Conservation (phyloP, 177 flowering plant species). For the Vitis hybrid region DNA sequence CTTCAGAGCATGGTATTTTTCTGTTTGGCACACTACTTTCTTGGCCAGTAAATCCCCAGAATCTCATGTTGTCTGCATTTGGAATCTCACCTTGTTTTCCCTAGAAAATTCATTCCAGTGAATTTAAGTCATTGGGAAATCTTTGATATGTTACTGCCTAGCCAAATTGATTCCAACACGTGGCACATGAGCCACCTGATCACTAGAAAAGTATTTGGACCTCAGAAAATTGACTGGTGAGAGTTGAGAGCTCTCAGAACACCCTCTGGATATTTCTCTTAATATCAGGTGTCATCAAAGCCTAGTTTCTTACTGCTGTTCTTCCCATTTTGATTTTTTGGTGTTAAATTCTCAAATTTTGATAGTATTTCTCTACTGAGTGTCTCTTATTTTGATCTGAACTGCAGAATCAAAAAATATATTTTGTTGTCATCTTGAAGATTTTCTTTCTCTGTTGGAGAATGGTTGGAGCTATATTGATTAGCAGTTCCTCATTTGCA, state of each 20-base stretch:
- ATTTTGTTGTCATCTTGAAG: too few species aligned
- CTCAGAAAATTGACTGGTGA: slow-evolving; percentile 2
- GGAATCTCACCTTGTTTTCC: neutral
- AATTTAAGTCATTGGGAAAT: neutral
- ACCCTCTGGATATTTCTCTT: neutral
- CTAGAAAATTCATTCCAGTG: neutral
- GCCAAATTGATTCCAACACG: neutral
- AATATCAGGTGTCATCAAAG: neutral
- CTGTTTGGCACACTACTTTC: neutral
- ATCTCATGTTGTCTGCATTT: neutral
- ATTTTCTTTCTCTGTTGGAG: too few species aligned
- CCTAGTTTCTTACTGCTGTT: neutral
- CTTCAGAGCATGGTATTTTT: neutral
- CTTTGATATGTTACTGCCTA: neutral
- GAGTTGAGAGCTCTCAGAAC: neutral
- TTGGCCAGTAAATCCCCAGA: neutral
- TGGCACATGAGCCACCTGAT: neutral
- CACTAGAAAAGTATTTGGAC: neutral
- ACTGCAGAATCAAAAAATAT: too few species aligned
- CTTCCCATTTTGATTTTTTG: neutral
- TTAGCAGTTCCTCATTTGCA: slow-evolving; percentile 53
- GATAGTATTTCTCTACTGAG: neutral
- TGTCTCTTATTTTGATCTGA: neutral
- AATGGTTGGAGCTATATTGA: slow-evolving; percentile 27
- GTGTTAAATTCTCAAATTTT: neutral